Base-by-base conservation (phyloP, 352 stramenopile genomes). In the Aphanomyces euteiches region DNA sequence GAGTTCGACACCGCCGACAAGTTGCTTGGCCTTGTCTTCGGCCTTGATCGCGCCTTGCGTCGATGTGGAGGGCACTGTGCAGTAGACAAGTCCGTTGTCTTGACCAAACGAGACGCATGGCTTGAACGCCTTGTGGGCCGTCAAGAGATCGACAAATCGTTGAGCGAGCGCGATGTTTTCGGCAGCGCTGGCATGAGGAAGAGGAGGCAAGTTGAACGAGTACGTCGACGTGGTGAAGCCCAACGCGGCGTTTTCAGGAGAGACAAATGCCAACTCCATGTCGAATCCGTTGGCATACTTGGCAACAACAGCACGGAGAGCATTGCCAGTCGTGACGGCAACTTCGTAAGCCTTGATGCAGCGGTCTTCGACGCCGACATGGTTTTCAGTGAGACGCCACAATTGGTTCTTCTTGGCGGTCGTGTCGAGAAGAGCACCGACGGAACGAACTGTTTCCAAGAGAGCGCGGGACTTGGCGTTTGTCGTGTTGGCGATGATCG, bases 11-110 rank as follows among this genome's bases (percentile, higher is more conserved):
- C 72, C 72, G 7, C 72, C 72, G 43, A 72, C 65, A 13, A 64
- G 39, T 54, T 75, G 72, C 60, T 75, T 75, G 28, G 50, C 65
- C 50, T 75, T 75, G 57, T 75, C 72, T 50, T 75, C 72, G n/a
- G 65, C 67, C 45, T 74, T 75, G 50, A 75, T 75, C 36, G 72
- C 72, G 36, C 72, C 72, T 45, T 75, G 72, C 38, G 72, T 75
- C 19, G 53, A 69, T 7, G 72, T 75, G 4, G 72, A 69, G 10
- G 72, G 72, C 7, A 75, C 72, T 10, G 72, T 75, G 53, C 59
- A 67, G 64, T 75, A 75, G 54, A 67, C 34, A 7, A 70, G 59
- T 5, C 66, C 50, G 38, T 75, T 75, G 57, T 75, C 72, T 61
- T 75, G 72, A 19, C 72, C 72, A 39, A 75, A 75, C n/a, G 54